Conservation (phyloP, 805 yeast genomes). For the Saturnispora ahearnii region DNA sequence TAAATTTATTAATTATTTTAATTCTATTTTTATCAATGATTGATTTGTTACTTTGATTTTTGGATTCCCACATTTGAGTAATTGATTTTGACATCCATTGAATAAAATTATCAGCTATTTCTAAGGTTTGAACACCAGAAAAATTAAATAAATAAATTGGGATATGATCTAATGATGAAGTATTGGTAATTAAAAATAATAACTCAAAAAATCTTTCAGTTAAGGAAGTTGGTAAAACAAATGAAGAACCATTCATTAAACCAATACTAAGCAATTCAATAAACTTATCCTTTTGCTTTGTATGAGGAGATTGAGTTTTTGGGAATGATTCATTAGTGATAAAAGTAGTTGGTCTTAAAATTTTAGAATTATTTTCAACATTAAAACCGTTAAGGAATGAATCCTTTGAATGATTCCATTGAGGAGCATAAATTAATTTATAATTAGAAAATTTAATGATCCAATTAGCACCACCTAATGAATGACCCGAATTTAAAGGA, state of each 20-base stretch:
- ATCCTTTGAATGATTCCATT: conserved; percentile 93
- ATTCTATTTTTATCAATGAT: conserved; percentile 66
- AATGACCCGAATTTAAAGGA: conserved; percentile 86
- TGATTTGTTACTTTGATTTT: conserved; percentile 43
- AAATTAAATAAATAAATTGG: conserved; percentile 74
- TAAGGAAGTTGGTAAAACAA: conserved; percentile 71
- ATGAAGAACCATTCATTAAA: conserved; percentile 68
- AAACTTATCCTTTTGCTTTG: conserved; percentile 54
- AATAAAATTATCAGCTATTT: conserved; percentile 79
- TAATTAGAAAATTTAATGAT: conserved; percentile 56
- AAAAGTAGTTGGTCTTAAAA: conserved; percentile 73
- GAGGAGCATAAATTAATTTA: conserved; percentile 76
- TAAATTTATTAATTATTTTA: conserved; percentile 40
- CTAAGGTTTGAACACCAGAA: conserved; percentile 67
- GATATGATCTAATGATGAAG: conserved; percentile 25
- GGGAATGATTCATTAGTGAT: conserved; percentile 57
- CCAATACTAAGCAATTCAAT: conserved; percentile 55
- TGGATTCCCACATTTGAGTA: conserved; percentile 75
- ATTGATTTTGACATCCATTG: conserved; percentile 95
- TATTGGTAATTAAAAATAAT: conserved; percentile 31
- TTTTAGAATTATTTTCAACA: conserved; percentile 39
- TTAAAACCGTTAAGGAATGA: conserved; percentile 69
- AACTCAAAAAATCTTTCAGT: conserved; percentile 79
- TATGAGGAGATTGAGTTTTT: conserved; percentile 57
- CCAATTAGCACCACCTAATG: conserved; percentile 94